phyloP scores from a whole-genome alignment of 345 rosid species.

The Erucastrum elatum region DNA sequence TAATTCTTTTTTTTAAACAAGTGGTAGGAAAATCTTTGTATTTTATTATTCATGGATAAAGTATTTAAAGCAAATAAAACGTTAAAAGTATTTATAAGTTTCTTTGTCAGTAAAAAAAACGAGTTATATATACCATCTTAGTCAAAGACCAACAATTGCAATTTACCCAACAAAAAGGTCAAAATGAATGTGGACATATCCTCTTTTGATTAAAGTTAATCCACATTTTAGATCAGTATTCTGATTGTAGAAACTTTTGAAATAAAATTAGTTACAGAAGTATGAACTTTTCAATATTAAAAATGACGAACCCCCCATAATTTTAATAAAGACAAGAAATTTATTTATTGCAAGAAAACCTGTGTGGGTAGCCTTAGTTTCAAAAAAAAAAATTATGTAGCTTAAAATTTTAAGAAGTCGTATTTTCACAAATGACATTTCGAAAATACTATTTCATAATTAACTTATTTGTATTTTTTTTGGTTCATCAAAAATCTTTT shows the following conservation, averaged over 20 bases:
- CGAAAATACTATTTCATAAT: background rate
- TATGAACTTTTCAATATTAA: background rate
- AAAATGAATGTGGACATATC: constrained; percentile 11
- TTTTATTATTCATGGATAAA: too few relatives aligned
- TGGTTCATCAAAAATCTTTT: too few relatives aligned
- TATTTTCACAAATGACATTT: background rate
- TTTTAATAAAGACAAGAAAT: background rate
- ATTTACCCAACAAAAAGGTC: background rate
- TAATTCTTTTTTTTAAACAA: too few relatives aligned
- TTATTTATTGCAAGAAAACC: background rate
- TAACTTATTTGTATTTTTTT: background rate
- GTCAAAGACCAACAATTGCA: background rate
- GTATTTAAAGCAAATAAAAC: background rate
- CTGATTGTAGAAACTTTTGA: background rate
- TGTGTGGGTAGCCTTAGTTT: background rate
- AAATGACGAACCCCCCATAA: background rate
- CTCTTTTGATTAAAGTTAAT: background rate
- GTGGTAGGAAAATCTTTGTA: too few relatives aligned
- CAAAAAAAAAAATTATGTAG: background rate
- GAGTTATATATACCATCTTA: background rate
- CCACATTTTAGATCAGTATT: background rate
- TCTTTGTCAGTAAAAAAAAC: background rate
- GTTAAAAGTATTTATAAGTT: background rate
- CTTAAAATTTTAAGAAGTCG: background rate
- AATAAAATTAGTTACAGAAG: background rate